These are phyloP conservation scores for Rhizopus stolonifer DNA, from an alignment of 371 early-diverging fungal species.

Conservation along the genomic window DNA sequence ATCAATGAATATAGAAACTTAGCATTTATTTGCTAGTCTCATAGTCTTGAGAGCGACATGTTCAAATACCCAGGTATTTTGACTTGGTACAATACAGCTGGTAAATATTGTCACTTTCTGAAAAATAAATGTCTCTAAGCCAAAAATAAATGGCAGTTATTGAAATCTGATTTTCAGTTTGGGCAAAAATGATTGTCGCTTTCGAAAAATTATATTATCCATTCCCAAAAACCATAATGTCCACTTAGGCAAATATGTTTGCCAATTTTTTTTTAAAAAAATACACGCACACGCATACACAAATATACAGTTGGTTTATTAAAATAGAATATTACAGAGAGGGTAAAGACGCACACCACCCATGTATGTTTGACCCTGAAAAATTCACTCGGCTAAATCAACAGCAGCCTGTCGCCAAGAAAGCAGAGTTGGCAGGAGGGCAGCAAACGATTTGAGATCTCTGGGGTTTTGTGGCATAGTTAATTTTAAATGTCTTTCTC, in stretches of 20 bases:
- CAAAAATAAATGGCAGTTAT: constrained; percentile 11
- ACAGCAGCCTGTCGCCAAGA: constrained; percentile 6
- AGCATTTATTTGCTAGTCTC: too few relatives aligned
- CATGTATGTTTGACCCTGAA: constrained; percentile 4
- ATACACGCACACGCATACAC: background rate
- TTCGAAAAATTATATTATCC: constrained; percentile 3
- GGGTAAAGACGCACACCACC: constrained; percentile 5
- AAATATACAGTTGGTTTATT: constrained; percentile 4
- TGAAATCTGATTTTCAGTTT: constrained; percentile 11
- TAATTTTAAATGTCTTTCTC: constrained; percentile 9
- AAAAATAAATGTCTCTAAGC: constrained; percentile 14
- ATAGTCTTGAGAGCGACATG: too few relatives aligned
- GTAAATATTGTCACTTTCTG: constrained; percentile 13
- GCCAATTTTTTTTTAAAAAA: background rate
- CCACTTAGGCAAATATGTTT: background rate
- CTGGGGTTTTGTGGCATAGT: constrained; percentile 3
- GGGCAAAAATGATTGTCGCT: constrained; percentile 9
- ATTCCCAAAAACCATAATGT: background rate
- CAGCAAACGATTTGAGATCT: constrained; percentile 2
- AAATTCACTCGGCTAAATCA: constrained; percentile 9
- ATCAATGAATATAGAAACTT: too few relatives aligned
- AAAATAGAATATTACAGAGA: constrained; percentile 4
- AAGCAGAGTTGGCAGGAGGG: constrained; percentile 9
- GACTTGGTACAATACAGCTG: constrained; percentile 3
- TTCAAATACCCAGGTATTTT: too few relatives aligned